A percentile compares a stretch with the other conserved stretches of the same genome.
Evolutionary conservation across 2,329 filamentous ascomycete genomes (phyloP).

Genomic region (Elsinoe batatas): DNA sequence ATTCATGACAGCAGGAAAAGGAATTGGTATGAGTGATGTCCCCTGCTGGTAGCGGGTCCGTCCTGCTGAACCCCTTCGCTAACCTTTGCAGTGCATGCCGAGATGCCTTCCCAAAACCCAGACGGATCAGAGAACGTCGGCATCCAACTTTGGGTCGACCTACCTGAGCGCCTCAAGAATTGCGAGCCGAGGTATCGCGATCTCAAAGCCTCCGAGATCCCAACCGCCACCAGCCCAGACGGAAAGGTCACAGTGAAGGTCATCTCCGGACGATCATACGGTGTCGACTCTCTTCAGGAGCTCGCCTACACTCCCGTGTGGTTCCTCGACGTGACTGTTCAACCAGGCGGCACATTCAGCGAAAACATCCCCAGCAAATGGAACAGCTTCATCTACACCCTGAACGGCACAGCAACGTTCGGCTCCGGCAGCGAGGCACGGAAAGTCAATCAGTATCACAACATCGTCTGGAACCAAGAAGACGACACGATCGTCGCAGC

Average conservation of each 20-base stretch:
- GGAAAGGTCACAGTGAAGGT: slow-evolving; percentile 75
- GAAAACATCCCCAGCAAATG: slow-evolving; percentile 70
- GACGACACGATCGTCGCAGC: slow-evolving; percentile 67
- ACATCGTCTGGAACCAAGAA: slow-evolving; percentile 73
- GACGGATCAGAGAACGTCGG: slow-evolving; percentile 73
- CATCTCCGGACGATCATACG: slow-evolving; percentile 76
- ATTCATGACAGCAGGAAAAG: slow-evolving; percentile 91
- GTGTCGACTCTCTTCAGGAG: slow-evolving; percentile 78
- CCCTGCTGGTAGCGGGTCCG: no score
- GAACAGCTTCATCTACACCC: slow-evolving; percentile 82
- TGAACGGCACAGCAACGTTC: slow-evolving; percentile 63
- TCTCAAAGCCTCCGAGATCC: slow-evolving; percentile 68
- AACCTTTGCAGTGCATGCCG: slow-evolving; percentile 56
- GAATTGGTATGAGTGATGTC: slow-evolving; percentile 46
- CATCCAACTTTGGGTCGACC: slow-evolving; percentile 91
- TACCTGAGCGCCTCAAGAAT: slow-evolving; percentile 69
- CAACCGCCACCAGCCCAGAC: slow-evolving; percentile 58
- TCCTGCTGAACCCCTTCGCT: no score
- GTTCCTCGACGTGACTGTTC: slow-evolving; percentile 74
- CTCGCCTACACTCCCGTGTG: slow-evolving; percentile 96
- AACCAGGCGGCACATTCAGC: slow-evolving; percentile 65
- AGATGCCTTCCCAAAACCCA: slow-evolving; percentile 76
- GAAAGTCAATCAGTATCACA: slow-evolving; percentile 62
- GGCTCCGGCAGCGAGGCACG: slow-evolving; percentile 43
- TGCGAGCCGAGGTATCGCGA: slow-evolving; percentile 93